Conservation (phyloP, 2,329 filamentous ascomycete species). For the Neofusicoccum sp. region DNA sequence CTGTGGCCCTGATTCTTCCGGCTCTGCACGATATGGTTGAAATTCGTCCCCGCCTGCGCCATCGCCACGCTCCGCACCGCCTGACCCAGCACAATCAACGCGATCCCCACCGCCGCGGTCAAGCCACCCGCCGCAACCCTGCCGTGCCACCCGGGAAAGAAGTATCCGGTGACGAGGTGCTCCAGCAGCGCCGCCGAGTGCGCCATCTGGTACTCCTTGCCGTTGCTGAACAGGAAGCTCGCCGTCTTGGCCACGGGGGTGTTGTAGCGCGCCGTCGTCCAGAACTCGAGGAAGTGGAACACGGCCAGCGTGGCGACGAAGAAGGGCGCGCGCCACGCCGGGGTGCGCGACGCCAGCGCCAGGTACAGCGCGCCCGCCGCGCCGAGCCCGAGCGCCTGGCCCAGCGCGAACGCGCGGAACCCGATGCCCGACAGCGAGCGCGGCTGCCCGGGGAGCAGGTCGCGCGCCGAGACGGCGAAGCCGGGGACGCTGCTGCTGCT, state of each 20-base stretch:
- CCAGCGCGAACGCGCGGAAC: conserved; percentile 49
- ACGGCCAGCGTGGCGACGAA: conserved; percentile 70
- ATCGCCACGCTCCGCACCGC: conserved; percentile 78
- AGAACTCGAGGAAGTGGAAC: conserved; percentile 98
- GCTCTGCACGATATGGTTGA: conserved; percentile 82
- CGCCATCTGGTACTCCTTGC: conserved; percentile 79
- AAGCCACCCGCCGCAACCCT: conserved; percentile 46
- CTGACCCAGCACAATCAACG: conserved; percentile 71
- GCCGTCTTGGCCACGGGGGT: conserved; percentile 69
- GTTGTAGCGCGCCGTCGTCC: conserved; percentile 83
- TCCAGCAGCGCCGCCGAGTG: conserved; percentile 76
- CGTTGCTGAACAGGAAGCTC: conserved; percentile 86
- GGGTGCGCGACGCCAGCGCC: conserved; percentile 36
- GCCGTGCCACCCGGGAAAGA: conserved; percentile 55
- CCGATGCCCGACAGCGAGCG: conserved; percentile 52
- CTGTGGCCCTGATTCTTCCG: conserved; percentile 69
- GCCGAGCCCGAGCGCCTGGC: conserved; percentile 38
- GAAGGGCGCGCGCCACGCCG: conserved; percentile 61
- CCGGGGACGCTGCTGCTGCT: background rate
- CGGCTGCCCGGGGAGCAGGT: conserved; percentile 45
- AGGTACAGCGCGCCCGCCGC: conserved; percentile 33
- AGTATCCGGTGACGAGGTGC: conserved; percentile 61
- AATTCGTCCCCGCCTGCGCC: conserved; percentile 84
- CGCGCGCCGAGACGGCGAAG: conserved; percentile 22
- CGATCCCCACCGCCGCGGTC: conserved; percentile 57